phyloP scores from a whole-genome alignment of 2,329 filamentous ascomycete species.

The Xylariomycetidae sp. region DNA sequence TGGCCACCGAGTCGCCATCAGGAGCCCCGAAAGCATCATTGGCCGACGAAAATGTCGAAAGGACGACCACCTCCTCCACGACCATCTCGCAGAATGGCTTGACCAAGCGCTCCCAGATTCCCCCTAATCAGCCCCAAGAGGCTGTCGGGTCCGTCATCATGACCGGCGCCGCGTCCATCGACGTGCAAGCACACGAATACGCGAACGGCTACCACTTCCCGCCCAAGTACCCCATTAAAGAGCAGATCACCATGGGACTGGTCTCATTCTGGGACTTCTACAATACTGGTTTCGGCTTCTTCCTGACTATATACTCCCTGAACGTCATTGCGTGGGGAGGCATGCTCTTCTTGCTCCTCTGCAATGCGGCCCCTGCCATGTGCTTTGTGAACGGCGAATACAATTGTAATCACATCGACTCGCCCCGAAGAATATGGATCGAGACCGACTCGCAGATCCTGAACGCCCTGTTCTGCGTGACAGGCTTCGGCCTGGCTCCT shows the following conservation, averaged over 20 bases:
- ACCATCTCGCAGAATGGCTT: slow-evolving; percentile 13
- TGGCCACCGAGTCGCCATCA: slow-evolving; percentile 3
- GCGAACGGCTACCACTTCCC: slow-evolving; percentile 64
- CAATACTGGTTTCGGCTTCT: slow-evolving; percentile 69
- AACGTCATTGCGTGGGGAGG: slow-evolving; percentile 87
- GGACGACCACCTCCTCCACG: slow-evolving; percentile 14
- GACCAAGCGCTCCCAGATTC: slow-evolving; percentile 13
- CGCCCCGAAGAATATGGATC: slow-evolving; percentile 76
- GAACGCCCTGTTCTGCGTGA: slow-evolving; percentile 81
- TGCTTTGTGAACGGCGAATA: slow-evolving; percentile 47
- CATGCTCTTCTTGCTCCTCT: slow-evolving; percentile 83
- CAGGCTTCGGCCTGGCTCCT: slow-evolving; percentile 76
- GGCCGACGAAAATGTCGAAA: slow-evolving; percentile 11
- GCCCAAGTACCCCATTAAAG: slow-evolving; percentile 54
- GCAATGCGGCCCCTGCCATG: slow-evolving; percentile 70
- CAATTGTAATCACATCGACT: slow-evolving; percentile 67
- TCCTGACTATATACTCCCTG: slow-evolving; percentile 73
- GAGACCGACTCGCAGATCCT: slow-evolving; percentile 81
- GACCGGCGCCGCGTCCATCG: slow-evolving; percentile 28
- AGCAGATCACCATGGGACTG: slow-evolving; percentile 53
- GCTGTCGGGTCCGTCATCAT: slow-evolving; percentile 13
- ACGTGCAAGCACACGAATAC: slow-evolving; percentile 31
- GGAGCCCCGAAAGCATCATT: slow-evolving; percentile 10
- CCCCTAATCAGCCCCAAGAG: slow-evolving; percentile 16
- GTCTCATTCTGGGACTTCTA: slow-evolving; percentile 68